Conservation (phyloP, 2,329 filamentous ascomycete genomes). For the Trichophyton mentagrophytes region DNA sequence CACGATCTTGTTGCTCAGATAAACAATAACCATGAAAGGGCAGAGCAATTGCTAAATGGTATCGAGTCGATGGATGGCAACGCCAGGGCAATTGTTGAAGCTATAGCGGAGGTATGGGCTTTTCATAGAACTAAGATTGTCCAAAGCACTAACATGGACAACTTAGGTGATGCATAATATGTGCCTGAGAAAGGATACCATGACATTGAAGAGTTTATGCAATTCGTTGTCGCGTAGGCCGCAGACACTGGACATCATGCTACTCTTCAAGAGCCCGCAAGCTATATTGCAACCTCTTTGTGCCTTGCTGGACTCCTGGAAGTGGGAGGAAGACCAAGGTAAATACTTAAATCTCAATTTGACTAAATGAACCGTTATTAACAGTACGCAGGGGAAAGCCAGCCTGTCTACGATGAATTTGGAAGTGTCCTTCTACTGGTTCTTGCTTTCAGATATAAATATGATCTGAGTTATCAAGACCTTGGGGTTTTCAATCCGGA, state of each 20-base stretch:
- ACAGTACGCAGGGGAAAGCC: conserved; percentile 39
- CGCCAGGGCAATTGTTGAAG: conserved; percentile 69
- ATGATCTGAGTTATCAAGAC: conserved; percentile 40
- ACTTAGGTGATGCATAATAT: conserved; percentile 42
- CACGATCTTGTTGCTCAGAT: conserved; percentile 69
- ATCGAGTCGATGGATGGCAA: conserved; percentile 87
- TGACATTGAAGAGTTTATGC: conserved; percentile 50
- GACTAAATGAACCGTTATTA: neutral
- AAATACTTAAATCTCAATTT: neutral
- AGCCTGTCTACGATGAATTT: conserved; percentile 55
- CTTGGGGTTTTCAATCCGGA: conserved; percentile 39
- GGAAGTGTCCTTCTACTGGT: conserved; percentile 48
- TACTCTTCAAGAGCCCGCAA: conserved; percentile 47
- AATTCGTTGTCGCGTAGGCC: conserved; percentile 45
- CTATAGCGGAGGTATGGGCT: conserved; percentile 52
- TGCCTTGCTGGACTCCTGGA: conserved; percentile 48
- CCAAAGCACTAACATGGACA: neutral
- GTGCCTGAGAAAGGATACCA: conserved; percentile 48
- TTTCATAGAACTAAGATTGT: neutral
- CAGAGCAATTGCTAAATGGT: conserved; percentile 64
- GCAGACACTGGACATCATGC: conserved; percentile 44
- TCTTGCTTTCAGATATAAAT: conserved; percentile 46
- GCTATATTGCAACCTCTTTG: conserved; percentile 48
- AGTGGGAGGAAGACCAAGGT: conserved; percentile 52
- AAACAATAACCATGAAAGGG: conserved; percentile 58